Evolutionary conservation across 176 grass and related monocot species (phyloP).

Genomic region (Triticum turgidum): DNA sequence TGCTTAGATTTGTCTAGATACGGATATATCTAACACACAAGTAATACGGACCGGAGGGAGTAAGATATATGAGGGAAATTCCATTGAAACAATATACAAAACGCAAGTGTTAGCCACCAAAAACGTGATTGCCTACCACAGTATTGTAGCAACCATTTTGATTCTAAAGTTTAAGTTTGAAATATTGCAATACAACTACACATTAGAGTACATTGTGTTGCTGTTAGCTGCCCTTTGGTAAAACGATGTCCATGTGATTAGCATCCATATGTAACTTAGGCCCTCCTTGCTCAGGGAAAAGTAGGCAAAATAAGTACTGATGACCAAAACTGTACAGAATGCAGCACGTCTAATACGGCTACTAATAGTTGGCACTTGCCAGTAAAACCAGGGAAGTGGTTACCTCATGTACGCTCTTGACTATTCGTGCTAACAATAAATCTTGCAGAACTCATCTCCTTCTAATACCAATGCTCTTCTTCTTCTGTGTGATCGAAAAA

Average conservation of each 20-base stretch:
- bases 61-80: background rate
- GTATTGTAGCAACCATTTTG: background rate
- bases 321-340: background rate
- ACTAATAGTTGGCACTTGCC: background rate
- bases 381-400: slow-evolving; percentile 17
- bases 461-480: slow-evolving; percentile 76
- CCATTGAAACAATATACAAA: background rate
- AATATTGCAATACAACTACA: background rate
- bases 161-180: background rate
- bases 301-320: background rate
- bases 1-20: too few relatives aligned
- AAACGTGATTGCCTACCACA: background rate
- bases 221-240: background rate
- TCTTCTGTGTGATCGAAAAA: slow-evolving; percentile 84
- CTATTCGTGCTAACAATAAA: background rate
- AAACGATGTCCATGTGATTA: background rate
- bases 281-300: background rate
- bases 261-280: background rate
- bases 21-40: too few relatives aligned
- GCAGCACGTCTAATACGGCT: background rate
- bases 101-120: background rate
- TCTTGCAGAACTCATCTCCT: slow-evolving; percentile 35
- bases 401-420: slow-evolving; percentile 19
- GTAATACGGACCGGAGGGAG: too few relatives aligned
- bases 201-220: background rate